phyloP scores from a whole-genome alignment of 257 asterid species.

The Ilex asprella region DNA sequence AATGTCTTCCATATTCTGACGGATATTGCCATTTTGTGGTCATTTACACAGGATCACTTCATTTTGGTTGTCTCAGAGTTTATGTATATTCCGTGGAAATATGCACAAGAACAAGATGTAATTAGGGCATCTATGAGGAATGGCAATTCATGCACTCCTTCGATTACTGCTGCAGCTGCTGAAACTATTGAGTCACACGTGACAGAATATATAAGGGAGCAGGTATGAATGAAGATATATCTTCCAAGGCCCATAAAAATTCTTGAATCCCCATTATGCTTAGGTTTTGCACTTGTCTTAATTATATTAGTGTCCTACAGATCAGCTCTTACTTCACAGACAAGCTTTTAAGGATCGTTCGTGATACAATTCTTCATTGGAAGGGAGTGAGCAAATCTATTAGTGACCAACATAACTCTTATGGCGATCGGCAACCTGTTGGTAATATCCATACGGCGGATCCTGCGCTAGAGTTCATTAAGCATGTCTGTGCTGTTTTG shows the following conservation, averaged over 20 bases:
- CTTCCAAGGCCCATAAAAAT: constrained; percentile 1
- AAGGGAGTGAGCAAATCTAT: constrained; percentile 39
- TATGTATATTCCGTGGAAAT: constrained; percentile 84
- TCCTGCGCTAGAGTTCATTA: constrained; percentile 84
- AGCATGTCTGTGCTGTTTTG: constrained; percentile 85
- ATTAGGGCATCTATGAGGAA: constrained; percentile 39
- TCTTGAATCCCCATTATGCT: constrained; percentile 7
- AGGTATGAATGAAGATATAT: constrained; percentile 33
- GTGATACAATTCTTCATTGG: constrained; percentile 63
- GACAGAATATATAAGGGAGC: constrained; percentile 65
- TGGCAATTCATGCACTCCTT: constrained; percentile 80
- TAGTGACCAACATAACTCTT: constrained; percentile 24
- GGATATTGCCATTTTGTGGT: background rate
- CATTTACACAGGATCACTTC: constrained; percentile 67
- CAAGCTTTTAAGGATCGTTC: constrained; percentile 75
- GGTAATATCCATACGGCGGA: constrained; percentile 48
- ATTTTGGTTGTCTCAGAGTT: constrained; percentile 81
- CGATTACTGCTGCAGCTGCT: constrained; percentile 82
- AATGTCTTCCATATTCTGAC: too few species aligned
- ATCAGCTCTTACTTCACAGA: constrained; percentile 72
- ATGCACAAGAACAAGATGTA: constrained; percentile 76
- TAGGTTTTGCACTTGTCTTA: background rate
- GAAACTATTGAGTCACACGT: constrained; percentile 74
- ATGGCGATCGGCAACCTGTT: constrained; percentile 37
- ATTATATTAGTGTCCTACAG: constrained; percentile 36